These are phyloP conservation scores for Nicotiana attenuata DNA, from an alignment of 257 asterid genomes.

Conservation along the genomic window DNA sequence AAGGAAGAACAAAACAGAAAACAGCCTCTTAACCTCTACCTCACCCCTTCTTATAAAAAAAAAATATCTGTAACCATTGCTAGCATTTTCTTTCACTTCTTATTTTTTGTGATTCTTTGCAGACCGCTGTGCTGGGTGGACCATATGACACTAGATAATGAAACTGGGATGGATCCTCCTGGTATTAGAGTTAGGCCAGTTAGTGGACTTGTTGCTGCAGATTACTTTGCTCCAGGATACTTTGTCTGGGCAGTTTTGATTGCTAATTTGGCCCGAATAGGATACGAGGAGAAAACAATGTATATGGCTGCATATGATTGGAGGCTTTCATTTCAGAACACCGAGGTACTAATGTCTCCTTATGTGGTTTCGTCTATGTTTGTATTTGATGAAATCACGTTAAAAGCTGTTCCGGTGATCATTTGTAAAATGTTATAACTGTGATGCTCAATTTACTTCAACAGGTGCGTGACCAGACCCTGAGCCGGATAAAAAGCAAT, in stretches of 20 bases:
- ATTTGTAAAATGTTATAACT: not conserved
- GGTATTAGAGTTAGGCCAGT: conserved; percentile 90
- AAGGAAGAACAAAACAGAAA: not conserved
- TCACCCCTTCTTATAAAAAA: too few relatives aligned
- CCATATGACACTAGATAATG: conserved; percentile 90
- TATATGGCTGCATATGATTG: conserved; percentile 98
- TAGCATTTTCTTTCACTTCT: not conserved
- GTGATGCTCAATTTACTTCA: conserved; percentile 3
- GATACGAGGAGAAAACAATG: conserved; percentile 94
- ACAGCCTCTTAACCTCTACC: not conserved
- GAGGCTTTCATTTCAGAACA: conserved; percentile 95
- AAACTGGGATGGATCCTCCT: conserved; percentile 84
- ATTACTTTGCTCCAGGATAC: conserved; percentile 92
- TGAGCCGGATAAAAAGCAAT: conserved; percentile 73
- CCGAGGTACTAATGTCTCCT: conserved; percentile 51
- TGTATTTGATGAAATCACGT: conserved; percentile 1
- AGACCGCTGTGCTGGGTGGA: conserved; percentile 98
- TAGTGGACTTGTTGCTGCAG: conserved; percentile 95
- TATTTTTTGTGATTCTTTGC: conserved; percentile 17
- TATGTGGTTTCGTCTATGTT: not conserved
- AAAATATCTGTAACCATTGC: not conserved
- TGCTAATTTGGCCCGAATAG: conserved; percentile 81
- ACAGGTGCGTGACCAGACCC: conserved; percentile 76
- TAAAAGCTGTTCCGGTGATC: not conserved
- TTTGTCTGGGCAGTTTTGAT: conserved; percentile 98